A percentile compares a stretch with the other conserved stretches of the same genome.
Evolutionary conservation across 768 basidiomycete species (phyloP).

Genomic region (Tephrocybe sp.): DNA sequence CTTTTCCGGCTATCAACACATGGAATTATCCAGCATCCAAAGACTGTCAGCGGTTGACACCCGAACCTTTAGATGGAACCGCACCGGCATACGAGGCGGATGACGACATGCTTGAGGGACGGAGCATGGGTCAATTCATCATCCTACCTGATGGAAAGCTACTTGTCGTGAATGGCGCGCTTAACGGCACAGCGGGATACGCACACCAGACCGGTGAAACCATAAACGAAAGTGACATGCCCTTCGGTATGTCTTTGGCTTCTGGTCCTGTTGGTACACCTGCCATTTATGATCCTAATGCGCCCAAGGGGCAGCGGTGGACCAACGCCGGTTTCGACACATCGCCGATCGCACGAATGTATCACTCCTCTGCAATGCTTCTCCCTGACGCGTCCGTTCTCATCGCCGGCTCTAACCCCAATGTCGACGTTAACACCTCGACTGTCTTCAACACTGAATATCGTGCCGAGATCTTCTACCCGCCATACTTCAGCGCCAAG

Average conservation of each 20-base stretch:
- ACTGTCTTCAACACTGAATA: constrained; percentile 76
- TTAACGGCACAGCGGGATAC: constrained; percentile 90
- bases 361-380: constrained; percentile 91
- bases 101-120: constrained; percentile 69
- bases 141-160: constrained; percentile 76
- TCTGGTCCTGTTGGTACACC: constrained; percentile 77
- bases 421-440: constrained; percentile 73
- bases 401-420: constrained; percentile 92
- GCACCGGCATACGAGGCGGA: constrained; percentile 63
- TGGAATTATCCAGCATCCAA: constrained; percentile 67
- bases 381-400: constrained; percentile 86
- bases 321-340: constrained; percentile 62
- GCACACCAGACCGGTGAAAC: constrained; percentile 55
- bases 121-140: constrained; percentile 94
- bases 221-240: constrained; percentile 50
- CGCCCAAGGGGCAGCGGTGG: constrained; percentile 72
- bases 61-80: constrained; percentile 76
- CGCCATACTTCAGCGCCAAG: constrained; percentile 75
- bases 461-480: constrained; percentile 87
- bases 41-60: constrained; percentile 83
- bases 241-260: constrained; percentile 71
- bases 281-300: constrained; percentile 81
- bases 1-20: constrained; percentile 70
- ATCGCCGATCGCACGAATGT: constrained; percentile 75
- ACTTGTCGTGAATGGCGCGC: constrained; percentile 80